A percentile compares a stretch with the other conserved stretches of the same genome.
Evolutionary conservation across 139 green algal genomes (phyloP).

Genomic region (Coccomyxa sp.): DNA sequence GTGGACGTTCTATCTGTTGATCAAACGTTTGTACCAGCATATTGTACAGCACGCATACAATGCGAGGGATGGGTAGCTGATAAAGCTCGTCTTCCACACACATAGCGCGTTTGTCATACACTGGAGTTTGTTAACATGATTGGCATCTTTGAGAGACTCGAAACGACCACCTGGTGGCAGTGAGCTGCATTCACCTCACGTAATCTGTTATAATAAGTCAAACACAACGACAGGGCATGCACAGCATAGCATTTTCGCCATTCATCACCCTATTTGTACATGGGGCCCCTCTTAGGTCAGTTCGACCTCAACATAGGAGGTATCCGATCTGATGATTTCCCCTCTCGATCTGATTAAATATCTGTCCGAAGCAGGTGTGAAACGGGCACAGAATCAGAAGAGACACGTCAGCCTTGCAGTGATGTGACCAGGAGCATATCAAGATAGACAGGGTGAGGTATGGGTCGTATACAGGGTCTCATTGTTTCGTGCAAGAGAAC

Average conservation of each 20-base stretch:
- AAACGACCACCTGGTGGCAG: neutral
- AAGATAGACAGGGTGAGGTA: neutral
- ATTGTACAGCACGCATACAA: neutral
- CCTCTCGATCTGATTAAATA: neutral
- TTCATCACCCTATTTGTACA: neutral
- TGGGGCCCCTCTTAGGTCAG: neutral
- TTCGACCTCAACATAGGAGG: neutral
- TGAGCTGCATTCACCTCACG: neutral
- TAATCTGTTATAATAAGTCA: neutral
- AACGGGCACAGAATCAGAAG: neutral
- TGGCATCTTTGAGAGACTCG: conserved; percentile 1
- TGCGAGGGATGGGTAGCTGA: conserved; percentile 1
- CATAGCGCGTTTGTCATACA: neutral
- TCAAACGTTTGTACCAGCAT: neutral
- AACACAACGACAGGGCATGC: neutral
- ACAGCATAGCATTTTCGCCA: neutral
- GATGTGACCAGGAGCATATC: neutral
- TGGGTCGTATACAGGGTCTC: neutral
- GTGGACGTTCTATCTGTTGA: neutral
- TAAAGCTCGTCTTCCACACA: neutral
- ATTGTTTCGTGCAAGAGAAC: neutral
- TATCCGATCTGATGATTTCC: neutral
- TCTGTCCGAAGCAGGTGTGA: neutral
- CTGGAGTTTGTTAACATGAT: neutral
- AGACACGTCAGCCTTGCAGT: neutral